Conservation (phyloP, 225 moss, liverwort and hornwort species). For the Climacium dendroides region DNA sequence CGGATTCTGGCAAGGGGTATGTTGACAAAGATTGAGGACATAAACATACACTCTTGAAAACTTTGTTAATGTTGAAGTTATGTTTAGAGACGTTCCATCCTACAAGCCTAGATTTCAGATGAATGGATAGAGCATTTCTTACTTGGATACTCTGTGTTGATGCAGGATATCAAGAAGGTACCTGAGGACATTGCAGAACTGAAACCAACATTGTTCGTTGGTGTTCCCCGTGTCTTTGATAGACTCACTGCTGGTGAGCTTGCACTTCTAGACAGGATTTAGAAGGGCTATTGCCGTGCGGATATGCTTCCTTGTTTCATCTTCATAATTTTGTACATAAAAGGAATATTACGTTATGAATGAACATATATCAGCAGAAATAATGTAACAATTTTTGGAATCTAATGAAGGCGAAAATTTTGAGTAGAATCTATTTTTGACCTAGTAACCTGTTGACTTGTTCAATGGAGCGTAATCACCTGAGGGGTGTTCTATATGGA, state of each 20-base stretch:
- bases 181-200: conserved; percentile 59
- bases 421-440: neutral
- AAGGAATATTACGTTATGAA: neutral
- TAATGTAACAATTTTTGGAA: neutral
- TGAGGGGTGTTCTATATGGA: neutral
- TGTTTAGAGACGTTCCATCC: neutral
- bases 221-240: conserved; percentile 77
- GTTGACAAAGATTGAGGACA: neutral
- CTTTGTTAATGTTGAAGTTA: neutral
- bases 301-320: neutral
- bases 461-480: neutral
- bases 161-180: conserved; percentile 57
- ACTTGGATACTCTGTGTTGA: neutral
- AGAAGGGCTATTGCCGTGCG: neutral
- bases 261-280: neutral
- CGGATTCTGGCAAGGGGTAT: conserved; percentile 84
- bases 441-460: neutral
- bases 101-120: neutral
- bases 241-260: conserved; percentile 51
- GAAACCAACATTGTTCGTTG: conserved; percentile 67
- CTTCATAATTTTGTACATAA: neutral
- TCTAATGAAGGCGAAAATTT: neutral
- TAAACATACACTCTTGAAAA: neutral
- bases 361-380: neutral
- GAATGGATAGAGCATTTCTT: neutral